These are phyloP conservation scores for Trichophyton benhamiae DNA, from an alignment of 2,329 filamentous ascomycete species.

Conservation along the genomic window DNA sequence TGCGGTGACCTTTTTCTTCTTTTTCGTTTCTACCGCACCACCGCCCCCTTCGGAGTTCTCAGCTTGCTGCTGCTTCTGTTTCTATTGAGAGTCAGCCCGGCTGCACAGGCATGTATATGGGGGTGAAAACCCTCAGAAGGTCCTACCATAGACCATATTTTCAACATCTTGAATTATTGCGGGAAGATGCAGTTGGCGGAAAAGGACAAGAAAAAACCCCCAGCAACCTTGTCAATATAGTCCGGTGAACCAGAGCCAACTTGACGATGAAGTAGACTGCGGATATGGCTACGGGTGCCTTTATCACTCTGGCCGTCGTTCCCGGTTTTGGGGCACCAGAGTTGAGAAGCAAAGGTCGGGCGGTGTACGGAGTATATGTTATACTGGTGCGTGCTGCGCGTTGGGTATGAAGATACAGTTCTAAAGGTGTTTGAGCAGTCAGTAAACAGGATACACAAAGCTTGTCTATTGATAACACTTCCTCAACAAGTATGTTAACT, in stretches of 20 bases:
- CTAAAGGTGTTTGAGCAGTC: not conserved
- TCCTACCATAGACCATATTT: conserved; percentile 97
- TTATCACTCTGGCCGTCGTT: not conserved
- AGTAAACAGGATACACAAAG: not conserved
- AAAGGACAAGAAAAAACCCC: not conserved
- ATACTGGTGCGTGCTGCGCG: not conserved
- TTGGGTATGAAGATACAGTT: not conserved
- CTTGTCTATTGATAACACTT: not conserved
- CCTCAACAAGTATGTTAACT: not conserved
- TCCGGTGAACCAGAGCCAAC: not conserved
- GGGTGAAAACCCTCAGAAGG: conserved; percentile 5
- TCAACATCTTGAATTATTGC: conserved; percentile 60
- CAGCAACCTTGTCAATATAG: not conserved
- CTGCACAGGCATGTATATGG: conserved; percentile 5
- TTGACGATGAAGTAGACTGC: no score
- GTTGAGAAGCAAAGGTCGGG: not conserved
- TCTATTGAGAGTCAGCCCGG: conserved; percentile 19
- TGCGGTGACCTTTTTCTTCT: conserved; percentile 98
- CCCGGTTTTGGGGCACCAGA: not conserved
- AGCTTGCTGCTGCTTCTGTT: conserved; percentile 90
- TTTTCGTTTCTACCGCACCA: conserved; percentile 46
- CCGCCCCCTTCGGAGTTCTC: conserved; percentile 75
- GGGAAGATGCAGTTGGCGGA: not conserved
- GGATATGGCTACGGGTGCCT: not conserved
- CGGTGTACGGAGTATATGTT: no score